Base-by-base conservation (phyloP, 805 yeast genomes). In the Wickerhamomyces tratensis region DNA sequence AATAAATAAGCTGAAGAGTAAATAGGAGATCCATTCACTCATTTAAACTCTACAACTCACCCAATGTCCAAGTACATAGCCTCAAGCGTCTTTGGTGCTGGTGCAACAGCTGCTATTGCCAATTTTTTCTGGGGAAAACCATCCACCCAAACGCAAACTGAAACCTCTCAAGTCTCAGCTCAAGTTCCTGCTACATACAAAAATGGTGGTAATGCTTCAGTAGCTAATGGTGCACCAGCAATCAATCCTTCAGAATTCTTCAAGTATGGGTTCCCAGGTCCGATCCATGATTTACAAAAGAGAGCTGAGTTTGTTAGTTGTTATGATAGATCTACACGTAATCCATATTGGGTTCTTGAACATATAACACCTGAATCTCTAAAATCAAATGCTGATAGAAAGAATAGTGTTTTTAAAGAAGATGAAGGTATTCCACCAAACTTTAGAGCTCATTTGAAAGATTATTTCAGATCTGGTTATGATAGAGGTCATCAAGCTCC, bases 401-500 rank as follows among this genome's bases (percentile, higher is more conserved):
- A 80, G 57, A 79, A 82, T 48, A 82, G 95, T 4, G 72, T 83
- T 4, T 93, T 93, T 67, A 78, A 68, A 54, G 98, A 93, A 67
- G 97, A 93, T 59, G 94, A 85, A 57, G 53, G 58, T 11, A 76
- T 93, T 36, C 98, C 98, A 0, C 61, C 62, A 29, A 72, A 67
- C 53, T 93, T 87, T 61, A 72, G 97, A 50, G 91, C 82, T 2
- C 68, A 74, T 41, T 67, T 93, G 43, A 72, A 79, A 46, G 98
- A 93, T 63, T 93, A 84, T 61, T 93, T 91, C 69, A 74, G 98
- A 52, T 81, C 93, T 31, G 98, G 98, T 1, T 93, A 86, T 62
- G 98, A 93, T 61, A 69, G 98, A 49, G 98, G 98, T 6, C 98
- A 93, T 63, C 87, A 86, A 54, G 97, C 96, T 0, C 97, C 98